Base-by-base conservation (phyloP, 2,329 filamentous ascomycete species). In the Trichoderma asperellum region DNA sequence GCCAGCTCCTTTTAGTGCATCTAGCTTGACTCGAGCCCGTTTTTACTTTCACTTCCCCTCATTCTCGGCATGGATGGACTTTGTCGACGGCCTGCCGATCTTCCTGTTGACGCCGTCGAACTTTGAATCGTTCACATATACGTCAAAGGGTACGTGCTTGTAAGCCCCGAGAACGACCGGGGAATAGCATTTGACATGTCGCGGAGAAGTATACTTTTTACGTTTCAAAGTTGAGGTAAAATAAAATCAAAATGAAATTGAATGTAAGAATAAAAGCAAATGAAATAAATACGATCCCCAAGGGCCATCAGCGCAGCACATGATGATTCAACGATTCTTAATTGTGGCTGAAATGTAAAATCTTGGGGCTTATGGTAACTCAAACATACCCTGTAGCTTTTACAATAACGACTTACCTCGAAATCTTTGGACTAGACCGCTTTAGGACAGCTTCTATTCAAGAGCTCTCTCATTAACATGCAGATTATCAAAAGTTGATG, bases 31-130 rank as follows among this genome's bases (percentile, higher is more conserved):
- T n/a, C 2, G 53, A 56, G 27, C 27, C 27, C 53, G 27, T 7
- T 32, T 34, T 56, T 56, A 57, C 37, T 57, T 49, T 65, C 14
- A 4, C 57, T 65, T 57, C 62, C 62, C 62, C 62, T 57, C 62
- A 43, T 57, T 49, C 62, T 47, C 53, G 62, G 27, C 37, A 35
- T 34, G 40, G 16, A 56, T 56, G 53, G 53, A 32, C 29, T 34
- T 56, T 56, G 29, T 37, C 34, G 47, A 47, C 53, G 11, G n/a
- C 35, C 32, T 53, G 60, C 32, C 47, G 47, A 63, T 43, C 35
- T 12, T 47, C 12, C n/a, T 24, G 32, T 60, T 49, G 52, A 34
- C 62, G 62, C 62, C 52, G 52, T 57, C 35, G 32, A 65, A 57
- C 62, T 64, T 12, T 57, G 34, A 34, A 55, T 55, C 49, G 27